These are phyloP conservation scores for Apophysomyces sp. DNA, from an alignment of 371 early-diverging fungal genomes.

Conservation along the genomic window DNA sequence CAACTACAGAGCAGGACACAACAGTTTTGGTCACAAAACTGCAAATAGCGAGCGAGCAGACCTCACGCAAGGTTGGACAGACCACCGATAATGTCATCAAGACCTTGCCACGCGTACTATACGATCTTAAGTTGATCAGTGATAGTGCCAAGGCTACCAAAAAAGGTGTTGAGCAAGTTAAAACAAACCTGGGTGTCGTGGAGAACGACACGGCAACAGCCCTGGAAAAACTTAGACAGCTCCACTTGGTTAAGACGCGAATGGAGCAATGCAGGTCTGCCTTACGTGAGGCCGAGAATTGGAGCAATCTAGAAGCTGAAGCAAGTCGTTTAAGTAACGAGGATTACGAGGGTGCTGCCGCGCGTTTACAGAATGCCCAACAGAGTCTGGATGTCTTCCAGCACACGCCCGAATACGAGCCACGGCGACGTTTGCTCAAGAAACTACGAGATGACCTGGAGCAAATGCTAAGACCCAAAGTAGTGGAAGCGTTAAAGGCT, in stretches of 20 bases:
- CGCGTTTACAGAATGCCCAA: slow-evolving; percentile 63
- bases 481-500: slow-evolving; percentile 50
- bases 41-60: slow-evolving; percentile 52
- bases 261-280: slow-evolving; percentile 62
- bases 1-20: slow-evolving; percentile 40
- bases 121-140: slow-evolving; percentile 63
- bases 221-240: slow-evolving; percentile 61
- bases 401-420: slow-evolving; percentile 67
- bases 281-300: slow-evolving; percentile 74
- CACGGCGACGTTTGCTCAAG: slow-evolving; percentile 48
- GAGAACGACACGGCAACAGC: slow-evolving; percentile 45
- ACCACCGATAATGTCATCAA: slow-evolving; percentile 49
- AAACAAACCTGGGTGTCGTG: slow-evolving; percentile 26
- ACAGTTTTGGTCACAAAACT: slow-evolving; percentile 62
- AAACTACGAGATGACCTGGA: slow-evolving; percentile 59
- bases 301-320: slow-evolving; percentile 72
- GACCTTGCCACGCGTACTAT: slow-evolving; percentile 62
- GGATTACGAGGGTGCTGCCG: slow-evolving; percentile 63
- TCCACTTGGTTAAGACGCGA: slow-evolving; percentile 68
- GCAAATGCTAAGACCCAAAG: slow-evolving; percentile 43
- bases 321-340: slow-evolving; percentile 58
- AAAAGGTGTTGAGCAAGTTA: slow-evolving; percentile 46
- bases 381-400: slow-evolving; percentile 65
- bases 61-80: slow-evolving; percentile 51
- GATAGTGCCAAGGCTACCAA: slow-evolving; percentile 56